These are phyloP conservation scores for Hirschfeldia incana DNA, from an alignment of 345 rosid species.

Conservation along the genomic window DNA sequence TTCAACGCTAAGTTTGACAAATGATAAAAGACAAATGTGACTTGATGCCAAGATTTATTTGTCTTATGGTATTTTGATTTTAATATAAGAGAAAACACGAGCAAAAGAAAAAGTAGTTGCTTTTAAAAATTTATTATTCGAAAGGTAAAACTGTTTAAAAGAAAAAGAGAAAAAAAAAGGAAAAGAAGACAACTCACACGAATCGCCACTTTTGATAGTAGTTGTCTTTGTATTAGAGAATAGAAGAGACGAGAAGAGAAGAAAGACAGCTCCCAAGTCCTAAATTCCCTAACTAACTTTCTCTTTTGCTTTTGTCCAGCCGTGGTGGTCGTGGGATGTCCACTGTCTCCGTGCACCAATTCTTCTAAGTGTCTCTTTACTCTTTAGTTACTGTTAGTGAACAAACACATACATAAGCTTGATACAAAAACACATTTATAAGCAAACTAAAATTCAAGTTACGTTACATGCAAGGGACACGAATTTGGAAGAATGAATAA, in stretches of 20 bases:
- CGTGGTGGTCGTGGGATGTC: background rate
- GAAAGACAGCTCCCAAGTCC: constrained; percentile 23
- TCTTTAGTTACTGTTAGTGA: too few relatives aligned
- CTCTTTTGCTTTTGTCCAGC: constrained; percentile 32
- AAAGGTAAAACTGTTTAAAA: constrained; percentile 37
- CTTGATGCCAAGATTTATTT: constrained; percentile 10
- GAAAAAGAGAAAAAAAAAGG: background rate
- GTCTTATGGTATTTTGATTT: background rate
- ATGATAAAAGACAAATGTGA: constrained; percentile 38
- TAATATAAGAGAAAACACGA: constrained; percentile 18
- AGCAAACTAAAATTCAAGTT: too few relatives aligned
- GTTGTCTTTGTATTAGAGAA: background rate
- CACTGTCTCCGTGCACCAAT: constrained; percentile 34
- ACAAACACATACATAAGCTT: too few relatives aligned
- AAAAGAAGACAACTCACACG: constrained; percentile 40
- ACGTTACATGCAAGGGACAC: too few relatives aligned
- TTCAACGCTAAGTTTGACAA: constrained; percentile 29
- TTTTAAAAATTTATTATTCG: constrained; percentile 13
- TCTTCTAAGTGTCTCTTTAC: background rate
- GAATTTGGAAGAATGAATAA: too few relatives aligned
- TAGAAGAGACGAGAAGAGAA: constrained; percentile 16
- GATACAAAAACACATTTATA: too few relatives aligned
- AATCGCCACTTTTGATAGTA: constrained; percentile 22
- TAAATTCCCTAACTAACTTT: constrained; percentile 20
- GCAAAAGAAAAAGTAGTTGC: constrained; percentile 29